These are phyloP conservation scores for Mycosphaerelloides madeirae DNA, from an alignment of 2,329 filamentous ascomycete genomes.

Conservation along the genomic window DNA sequence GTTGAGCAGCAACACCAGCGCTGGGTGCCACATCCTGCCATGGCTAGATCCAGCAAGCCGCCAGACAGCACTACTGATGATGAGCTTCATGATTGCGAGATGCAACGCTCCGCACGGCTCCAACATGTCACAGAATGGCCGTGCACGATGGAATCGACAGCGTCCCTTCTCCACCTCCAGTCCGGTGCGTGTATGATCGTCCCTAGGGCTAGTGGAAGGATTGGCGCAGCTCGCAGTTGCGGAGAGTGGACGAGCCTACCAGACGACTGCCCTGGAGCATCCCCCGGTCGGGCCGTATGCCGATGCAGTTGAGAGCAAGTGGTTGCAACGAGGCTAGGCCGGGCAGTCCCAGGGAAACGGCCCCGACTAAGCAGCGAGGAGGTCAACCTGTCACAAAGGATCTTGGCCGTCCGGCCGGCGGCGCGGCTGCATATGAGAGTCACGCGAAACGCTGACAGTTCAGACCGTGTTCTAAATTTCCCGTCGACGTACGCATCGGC, in stretches of 20 bases:
- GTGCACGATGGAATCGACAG: conserved; percentile 22
- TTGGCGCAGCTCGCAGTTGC: conserved; percentile 23
- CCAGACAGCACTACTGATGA: not conserved
- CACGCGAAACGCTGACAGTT: conserved; percentile 31
- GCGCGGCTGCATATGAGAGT: conserved; percentile 22
- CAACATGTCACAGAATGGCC: conserved; percentile 19
- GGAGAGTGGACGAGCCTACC: conserved; percentile 23
- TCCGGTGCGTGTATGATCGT: conserved; percentile 28
- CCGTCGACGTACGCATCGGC: conserved; percentile 12
- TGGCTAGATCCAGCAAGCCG: conserved; percentile 14
- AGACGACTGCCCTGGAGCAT: conserved; percentile 26
- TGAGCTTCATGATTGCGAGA: conserved; percentile 12
- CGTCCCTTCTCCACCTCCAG: conserved; percentile 21
- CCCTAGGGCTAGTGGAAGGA: conserved; percentile 24
- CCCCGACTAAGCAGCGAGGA: conserved; percentile 13
- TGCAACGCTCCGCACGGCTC: conserved; percentile 19
- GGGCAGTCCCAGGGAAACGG: conserved; percentile 21
- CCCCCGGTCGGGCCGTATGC: conserved; percentile 29
- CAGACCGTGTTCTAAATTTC: conserved; percentile 8
- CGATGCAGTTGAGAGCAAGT: conserved; percentile 27
- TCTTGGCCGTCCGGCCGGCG: conserved; percentile 13
- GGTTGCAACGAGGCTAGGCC: conserved; percentile 21
- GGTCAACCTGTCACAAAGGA: conserved; percentile 29
- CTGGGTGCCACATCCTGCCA: conserved; percentile 2
- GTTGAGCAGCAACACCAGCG: too few relatives aligned